phyloP scores from a whole-genome alignment of 176 grass and related monocot genomes.

The Leersia perrieri region DNA sequence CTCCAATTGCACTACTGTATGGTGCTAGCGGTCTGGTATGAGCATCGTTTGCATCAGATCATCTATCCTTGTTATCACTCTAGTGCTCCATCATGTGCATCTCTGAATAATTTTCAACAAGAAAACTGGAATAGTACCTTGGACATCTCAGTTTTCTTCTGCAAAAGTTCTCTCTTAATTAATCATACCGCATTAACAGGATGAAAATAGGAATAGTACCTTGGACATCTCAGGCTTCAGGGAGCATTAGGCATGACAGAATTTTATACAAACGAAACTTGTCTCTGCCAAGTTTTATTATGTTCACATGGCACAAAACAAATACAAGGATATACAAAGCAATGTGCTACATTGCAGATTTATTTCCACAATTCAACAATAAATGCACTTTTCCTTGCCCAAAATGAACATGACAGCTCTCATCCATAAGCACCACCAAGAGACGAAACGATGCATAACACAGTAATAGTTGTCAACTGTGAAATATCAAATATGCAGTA shows the following conservation, averaged over 20 bases:
- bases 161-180: no score
- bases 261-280: neutral
- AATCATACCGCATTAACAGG: neutral
- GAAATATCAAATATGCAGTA: neutral
- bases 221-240: neutral
- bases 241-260: neutral
- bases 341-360: neutral
- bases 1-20: neutral
- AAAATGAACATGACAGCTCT: neutral
- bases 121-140: neutral
- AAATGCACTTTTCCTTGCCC: neutral
- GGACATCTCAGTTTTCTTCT: no score
- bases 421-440: neutral
- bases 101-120: neutral
- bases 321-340: slow-evolving; percentile 35
- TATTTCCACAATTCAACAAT: slow-evolving; percentile 31
- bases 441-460: neutral
- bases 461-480: neutral
- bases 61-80: neutral
- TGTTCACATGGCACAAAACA: neutral
- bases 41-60: neutral
- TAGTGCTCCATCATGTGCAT: neutral
- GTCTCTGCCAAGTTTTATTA: neutral
- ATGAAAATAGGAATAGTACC: neutral
- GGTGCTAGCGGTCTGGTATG: neutral